phyloP scores from a whole-genome alignment of 2,329 filamentous ascomycete species.

The Xylaria sp. region DNA sequence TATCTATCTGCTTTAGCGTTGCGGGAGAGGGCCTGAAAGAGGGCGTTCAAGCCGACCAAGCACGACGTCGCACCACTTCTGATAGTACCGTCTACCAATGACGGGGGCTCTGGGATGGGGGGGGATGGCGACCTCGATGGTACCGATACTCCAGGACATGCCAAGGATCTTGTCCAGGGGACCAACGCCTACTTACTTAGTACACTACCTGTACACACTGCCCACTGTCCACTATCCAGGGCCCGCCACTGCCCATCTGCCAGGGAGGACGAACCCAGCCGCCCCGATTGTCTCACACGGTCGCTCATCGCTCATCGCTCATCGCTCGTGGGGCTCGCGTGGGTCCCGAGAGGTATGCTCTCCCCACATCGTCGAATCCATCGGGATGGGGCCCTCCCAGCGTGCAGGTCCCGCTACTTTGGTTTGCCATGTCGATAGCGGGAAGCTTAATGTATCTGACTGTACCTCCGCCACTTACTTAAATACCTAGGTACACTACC shows the following conservation, averaged over 20 bases:
- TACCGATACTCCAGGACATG: constrained; percentile 22
- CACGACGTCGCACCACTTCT: constrained; percentile 32
- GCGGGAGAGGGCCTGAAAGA: constrained; percentile 36
- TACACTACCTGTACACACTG: background rate
- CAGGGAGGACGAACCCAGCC: constrained; percentile 27
- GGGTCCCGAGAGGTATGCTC: no score
- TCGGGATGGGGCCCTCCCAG: constrained; percentile 13
- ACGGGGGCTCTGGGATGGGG: background rate
- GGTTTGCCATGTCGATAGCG: background rate
- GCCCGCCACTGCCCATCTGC: no score
- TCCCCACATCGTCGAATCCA: constrained; percentile 34
- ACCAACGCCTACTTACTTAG: background rate
- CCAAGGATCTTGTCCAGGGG: constrained; percentile 4
- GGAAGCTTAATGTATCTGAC: background rate
- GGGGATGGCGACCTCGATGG: background rate
- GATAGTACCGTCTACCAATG: constrained; percentile 22
- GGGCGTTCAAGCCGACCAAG: constrained; percentile 35
- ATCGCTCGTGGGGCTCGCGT: constrained; percentile 1
- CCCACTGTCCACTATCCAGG: background rate
- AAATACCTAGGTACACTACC: background rate
- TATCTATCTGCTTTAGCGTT: constrained; percentile 33
- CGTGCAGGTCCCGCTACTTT: constrained; percentile 23
- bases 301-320: background rate
- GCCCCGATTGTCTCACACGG: constrained; percentile 28
- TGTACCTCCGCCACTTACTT: constrained; percentile 7